Evolutionary conservation across 2,329 filamentous ascomycete species (phyloP), one percentile per base, ranked within the genome.

Genomic region (Xylariaceae sp.): DNA sequence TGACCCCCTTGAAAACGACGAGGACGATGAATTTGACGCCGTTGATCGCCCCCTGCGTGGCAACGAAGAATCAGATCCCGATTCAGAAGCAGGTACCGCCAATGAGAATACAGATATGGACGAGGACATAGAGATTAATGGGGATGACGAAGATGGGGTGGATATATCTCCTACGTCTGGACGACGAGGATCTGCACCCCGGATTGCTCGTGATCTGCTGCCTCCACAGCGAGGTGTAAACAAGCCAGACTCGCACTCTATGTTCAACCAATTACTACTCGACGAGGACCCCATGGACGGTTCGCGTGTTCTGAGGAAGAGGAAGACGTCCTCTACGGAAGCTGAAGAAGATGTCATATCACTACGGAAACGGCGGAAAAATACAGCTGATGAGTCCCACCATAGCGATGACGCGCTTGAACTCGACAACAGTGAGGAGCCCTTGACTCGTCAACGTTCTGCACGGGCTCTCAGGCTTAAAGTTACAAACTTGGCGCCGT

Each of bases 301-400:
- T 43, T 85, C 89, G 8, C 85, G 90, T 49, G 81, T 88, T 30
- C 74, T 95, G 55, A 81, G 92, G 56, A 95, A 95, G 72, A 84
- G 92, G 50, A 95, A 92, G 70, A 86, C 89, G 16, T 90, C 89
- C 1, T 87, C 88, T 2, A 76, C 80, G 12, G 84, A 86, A 46
- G 75, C 73, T 55, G 76, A 89, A 58, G 78, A 87, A 59, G 74
- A 75, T 15, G 71, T 74, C 15, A 71, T 76, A 54, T 73, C 76
- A 0, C 67, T 78, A 34, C 78, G 80, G 56, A 85, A 82, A 67
- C 76, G 83, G 32, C 71, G 77, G 42, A 76, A 76, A 62, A 75
- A 78, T 21, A 71, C 72, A 0, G 73, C 72, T 0, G 74, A 75
- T n/a, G 77, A 74, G 32, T 71, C 70, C 34, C 54, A 48, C n/a